Percentiles rank a stretch among this genome's conserved stretches.
These are phyloP conservation scores for Leccinum holopus DNA, from an alignment of 1,284 basidiomycete species.

Conservation along the genomic window DNA sequence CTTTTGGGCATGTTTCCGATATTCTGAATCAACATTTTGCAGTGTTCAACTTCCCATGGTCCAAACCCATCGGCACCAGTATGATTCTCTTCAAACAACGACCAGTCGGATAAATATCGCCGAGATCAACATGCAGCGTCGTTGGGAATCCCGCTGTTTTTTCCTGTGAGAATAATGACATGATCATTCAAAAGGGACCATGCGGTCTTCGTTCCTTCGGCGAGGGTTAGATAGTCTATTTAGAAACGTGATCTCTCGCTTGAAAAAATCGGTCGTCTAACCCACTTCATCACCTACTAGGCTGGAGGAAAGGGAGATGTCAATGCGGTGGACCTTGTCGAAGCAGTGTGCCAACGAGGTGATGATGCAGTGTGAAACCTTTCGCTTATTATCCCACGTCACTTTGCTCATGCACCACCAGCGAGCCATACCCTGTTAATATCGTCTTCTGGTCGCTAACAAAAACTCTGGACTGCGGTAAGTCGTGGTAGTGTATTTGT, in stretches of 20 bases:
- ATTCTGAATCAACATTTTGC: not conserved
- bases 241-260: not conserved
- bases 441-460: conserved; percentile 6
- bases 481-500: conserved; percentile 7
- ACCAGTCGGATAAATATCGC: not conserved
- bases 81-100: not conserved
- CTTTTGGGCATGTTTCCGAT: too few relatives aligned
- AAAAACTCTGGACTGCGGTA: conserved; percentile 14
- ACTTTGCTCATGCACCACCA: conserved; percentile 17
- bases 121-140: not conserved
- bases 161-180: not conserved
- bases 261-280: not conserved
- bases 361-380: not conserved
- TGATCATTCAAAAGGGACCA: too few relatives aligned
- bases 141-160: not conserved
- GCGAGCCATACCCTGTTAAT: conserved; percentile 10
- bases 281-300: not conserved
- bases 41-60: not conserved
- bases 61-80: not conserved
- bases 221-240: not conserved
- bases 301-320: not conserved
- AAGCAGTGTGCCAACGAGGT: not conserved
- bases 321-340: not conserved
- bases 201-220: not conserved
- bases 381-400: conserved; percentile 22